A percentile compares a stretch with the other conserved stretches of the same genome.
These are phyloP conservation scores for Boletus eberwhitei DNA, from an alignment of 768 basidiomycete species.

Conservation along the genomic window DNA sequence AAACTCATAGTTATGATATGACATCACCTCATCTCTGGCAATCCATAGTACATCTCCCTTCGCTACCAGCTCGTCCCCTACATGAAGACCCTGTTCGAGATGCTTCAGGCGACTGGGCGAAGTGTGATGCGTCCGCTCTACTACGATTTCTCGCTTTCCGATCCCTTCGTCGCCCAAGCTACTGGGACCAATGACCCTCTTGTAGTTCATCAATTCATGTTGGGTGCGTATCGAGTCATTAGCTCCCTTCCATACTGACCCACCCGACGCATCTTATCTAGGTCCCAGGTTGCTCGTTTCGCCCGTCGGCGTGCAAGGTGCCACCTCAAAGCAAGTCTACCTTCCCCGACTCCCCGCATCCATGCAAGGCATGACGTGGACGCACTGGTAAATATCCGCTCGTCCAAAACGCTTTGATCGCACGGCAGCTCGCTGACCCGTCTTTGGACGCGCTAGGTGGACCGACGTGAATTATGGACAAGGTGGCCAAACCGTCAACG, in stretches of 20 bases:
- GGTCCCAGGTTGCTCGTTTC: conserved; percentile 33
- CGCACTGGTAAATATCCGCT: conserved; percentile 25
- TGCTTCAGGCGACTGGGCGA: conserved; percentile 31
- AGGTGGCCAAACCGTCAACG: not conserved
- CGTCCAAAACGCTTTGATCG: not conserved
- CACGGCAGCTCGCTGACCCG: not conserved
- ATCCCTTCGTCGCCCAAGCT: conserved; percentile 20
- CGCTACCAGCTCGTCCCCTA: conserved; percentile 37
- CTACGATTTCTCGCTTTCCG: conserved; percentile 33
- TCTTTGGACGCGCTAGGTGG: conserved; percentile 27
- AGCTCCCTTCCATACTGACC: not conserved
- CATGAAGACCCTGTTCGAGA: conserved; percentile 4
- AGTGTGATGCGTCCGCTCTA: conserved; percentile 35
- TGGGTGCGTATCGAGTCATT: conserved; percentile 17
- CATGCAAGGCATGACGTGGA: conserved; percentile 25
- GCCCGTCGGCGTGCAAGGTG: conserved; percentile 31
- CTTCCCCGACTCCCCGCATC: not conserved
- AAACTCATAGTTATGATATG: not conserved
- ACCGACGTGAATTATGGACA: conserved; percentile 29
- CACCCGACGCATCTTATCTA: not conserved
- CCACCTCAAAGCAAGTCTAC: conserved; percentile 19
- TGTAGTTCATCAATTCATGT: conserved; percentile 34
- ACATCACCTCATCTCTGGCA: not conserved
- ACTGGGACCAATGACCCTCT: conserved; percentile 29
- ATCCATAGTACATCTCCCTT: conserved; percentile 33